phyloP scores from a whole-genome alignment of 257 asterid genomes.

The Nicotiana undulata region DNA sequence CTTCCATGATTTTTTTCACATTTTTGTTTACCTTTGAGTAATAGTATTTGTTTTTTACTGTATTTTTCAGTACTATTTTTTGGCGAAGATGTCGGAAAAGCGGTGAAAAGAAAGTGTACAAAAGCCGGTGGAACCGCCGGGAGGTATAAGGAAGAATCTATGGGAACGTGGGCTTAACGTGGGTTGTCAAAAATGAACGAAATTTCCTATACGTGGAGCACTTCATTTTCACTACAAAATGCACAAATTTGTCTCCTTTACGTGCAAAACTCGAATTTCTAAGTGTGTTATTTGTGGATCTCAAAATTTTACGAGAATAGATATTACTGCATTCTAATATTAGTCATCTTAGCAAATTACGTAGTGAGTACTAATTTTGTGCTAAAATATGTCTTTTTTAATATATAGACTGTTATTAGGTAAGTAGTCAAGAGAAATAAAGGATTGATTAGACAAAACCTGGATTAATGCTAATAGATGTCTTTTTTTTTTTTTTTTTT shows the following conservation, averaged over 20 bases:
- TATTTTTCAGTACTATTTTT: neutral
- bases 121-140: neutral
- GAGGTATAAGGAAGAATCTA: neutral
- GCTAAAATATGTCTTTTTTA: no score
- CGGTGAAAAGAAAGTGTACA: neutral
- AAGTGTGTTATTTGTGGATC: neutral
- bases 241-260: neutral
- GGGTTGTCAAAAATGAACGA: neutral
- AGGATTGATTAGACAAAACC: no score
- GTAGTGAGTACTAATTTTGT: no score
- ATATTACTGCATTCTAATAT: neutral
- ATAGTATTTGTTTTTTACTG: neutral
- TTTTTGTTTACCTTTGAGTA: neutral
- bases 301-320: neutral
- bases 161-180: slow-evolving; percentile 3
- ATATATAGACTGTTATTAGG: no score
- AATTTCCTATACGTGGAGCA: neutral
- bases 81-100: neutral
- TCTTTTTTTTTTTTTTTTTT: no score
- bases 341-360: no score
- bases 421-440: no score
- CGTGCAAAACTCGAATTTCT: neutral
- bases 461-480: no score
- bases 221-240: neutral
- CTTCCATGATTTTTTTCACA: no score